phyloP scores from a whole-genome alignment of 331 rosid genomes.

The Quercus tomentella region DNA sequence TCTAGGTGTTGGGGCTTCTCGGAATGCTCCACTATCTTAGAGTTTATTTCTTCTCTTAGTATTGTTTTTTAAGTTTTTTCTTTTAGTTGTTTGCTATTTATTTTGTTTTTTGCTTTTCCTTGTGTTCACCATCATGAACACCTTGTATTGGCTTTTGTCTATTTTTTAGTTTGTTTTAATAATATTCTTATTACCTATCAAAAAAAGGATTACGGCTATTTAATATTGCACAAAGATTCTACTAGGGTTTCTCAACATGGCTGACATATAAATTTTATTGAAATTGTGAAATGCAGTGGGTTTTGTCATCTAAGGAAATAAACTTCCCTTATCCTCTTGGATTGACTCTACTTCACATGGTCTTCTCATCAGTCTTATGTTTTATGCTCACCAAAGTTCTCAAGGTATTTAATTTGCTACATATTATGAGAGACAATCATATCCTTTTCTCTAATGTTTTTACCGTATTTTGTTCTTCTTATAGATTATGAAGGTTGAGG shows the following conservation, averaged over 20 bases:
- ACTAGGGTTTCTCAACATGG: not conserved
- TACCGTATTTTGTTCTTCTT: slow-evolving; percentile 11
- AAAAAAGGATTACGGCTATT: not conserved
- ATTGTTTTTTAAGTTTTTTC: too few relatives aligned
- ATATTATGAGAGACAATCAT: not conserved
- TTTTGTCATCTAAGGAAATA: slow-evolving; percentile 93
- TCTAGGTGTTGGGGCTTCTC: too few relatives aligned
- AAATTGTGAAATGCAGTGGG: slow-evolving; percentile 71
- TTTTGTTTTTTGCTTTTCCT: too few relatives aligned
- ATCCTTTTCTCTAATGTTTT: not conserved
- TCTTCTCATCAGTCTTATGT: slow-evolving; percentile 92
- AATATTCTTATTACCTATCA: too few relatives aligned
- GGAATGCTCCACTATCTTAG: too few relatives aligned
- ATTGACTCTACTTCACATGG: slow-evolving; percentile 95
- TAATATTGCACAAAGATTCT: not conserved
- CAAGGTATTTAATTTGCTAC: slow-evolving; percentile 47
- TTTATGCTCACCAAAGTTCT: slow-evolving; percentile 78
- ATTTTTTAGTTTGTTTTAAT: too few relatives aligned
- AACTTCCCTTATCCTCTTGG: slow-evolving; percentile 98
- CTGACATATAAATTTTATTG: slow-evolving; percentile 20
- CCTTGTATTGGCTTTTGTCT: too few relatives aligned
- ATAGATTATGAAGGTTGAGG: slow-evolving; percentile 92
- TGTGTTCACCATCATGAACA: too few relatives aligned
- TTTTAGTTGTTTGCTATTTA: too few relatives aligned
- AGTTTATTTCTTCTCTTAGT: too few relatives aligned